Evolutionary conservation across 495 filamentous ascomycete species (phyloP), one percentile per base, ranked within the genome.

Genomic region (Niebla homalea): DNA sequence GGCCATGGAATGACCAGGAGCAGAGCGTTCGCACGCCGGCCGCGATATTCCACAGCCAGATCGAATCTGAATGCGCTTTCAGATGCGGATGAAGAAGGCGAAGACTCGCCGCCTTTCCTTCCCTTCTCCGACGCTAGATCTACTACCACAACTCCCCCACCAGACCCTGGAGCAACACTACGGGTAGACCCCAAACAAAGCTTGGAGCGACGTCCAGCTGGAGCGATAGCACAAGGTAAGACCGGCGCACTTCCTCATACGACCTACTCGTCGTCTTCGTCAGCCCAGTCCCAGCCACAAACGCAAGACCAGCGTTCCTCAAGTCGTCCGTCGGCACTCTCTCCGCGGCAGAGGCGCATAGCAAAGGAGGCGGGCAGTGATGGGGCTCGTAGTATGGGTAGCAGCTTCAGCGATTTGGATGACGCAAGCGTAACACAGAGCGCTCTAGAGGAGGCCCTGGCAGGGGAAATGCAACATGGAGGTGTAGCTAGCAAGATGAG

Each of bases 341-440:
- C 77, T 57, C 77, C 77, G 2, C 68, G 68, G 14, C 67, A 64
- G 36, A 61, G 64, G 20, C 77, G 75, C 46, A 67, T 72, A 11
- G 74, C 71, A 25, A 75, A 69, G 14, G 72, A 77, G 46, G 83
- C 87, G 36, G 74, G 79, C 5, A 94, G 87, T 57, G 88, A 94
- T 52, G 88, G 81, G 3, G 89, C 86, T 2, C 92, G 89, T 0
- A 98, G 93, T 57, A 97, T 97, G 85, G 88, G 90, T 1, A 95
- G 89, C 61, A 95, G 89, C 62, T 98, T 94, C 61, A 95, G 89
- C 64, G 92, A 98, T 69, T 71, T 98, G 23, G 93, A 97, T 64
- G 90, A 97, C 70, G 79, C 90, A 7, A 94, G 88, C 42, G 87
- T 98, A 20, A 94, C 90, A 15, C 88, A 95, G 60, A 90, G 85